Percentiles rank a stretch among this genome's conserved stretches.
These are phyloP conservation scores for Pichia sp. DNA, from an alignment of 1,139 yeast species.

Conservation along the genomic window DNA sequence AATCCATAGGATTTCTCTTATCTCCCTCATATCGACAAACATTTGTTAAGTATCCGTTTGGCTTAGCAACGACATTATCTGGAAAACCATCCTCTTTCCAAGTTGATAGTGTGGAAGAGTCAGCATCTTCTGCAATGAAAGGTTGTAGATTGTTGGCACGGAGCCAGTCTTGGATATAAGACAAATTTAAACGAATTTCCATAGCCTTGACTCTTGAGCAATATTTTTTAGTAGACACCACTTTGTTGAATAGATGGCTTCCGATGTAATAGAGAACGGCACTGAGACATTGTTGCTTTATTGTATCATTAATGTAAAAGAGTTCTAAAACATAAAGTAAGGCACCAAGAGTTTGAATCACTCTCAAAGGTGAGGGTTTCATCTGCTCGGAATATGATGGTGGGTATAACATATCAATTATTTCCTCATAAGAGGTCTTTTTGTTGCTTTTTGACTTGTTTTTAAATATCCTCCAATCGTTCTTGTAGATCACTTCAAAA, in stretches of 20 bases:
- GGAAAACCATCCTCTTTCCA: conserved; percentile 37
- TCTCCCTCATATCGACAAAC: conserved; percentile 35
- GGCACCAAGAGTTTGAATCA: conserved; percentile 86
- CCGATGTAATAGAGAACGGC: conserved; percentile 79
- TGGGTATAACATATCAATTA: conserved; percentile 64
- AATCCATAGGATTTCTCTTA: conserved; percentile 33
- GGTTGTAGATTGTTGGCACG: conserved; percentile 68
- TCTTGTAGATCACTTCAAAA: conserved; percentile 56
- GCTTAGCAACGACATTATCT: conserved; percentile 35
- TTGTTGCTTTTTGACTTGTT: conserved; percentile 37
- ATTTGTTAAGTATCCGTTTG: conserved; percentile 20
- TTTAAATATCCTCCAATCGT: conserved; percentile 73
- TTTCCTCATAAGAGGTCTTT: conserved; percentile 57
- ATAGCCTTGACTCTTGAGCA: conserved; percentile 81
- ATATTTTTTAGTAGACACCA: conserved; percentile 59
- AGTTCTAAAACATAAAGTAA: conserved; percentile 78
- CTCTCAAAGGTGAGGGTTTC: conserved; percentile 82
- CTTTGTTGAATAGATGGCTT: conserved; percentile 65
- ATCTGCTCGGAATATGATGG: conserved; percentile 61
- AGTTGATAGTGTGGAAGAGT: conserved; percentile 24
- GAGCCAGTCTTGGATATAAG: conserved; percentile 90
- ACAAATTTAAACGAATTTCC: conserved; percentile 81
- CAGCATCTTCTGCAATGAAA: conserved; percentile 39
- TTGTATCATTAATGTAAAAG: conserved; percentile 72
- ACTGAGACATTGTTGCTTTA: conserved; percentile 72